Conservation (phyloP, 768 basidiomycete species). For the Crucibulum laeve region DNA sequence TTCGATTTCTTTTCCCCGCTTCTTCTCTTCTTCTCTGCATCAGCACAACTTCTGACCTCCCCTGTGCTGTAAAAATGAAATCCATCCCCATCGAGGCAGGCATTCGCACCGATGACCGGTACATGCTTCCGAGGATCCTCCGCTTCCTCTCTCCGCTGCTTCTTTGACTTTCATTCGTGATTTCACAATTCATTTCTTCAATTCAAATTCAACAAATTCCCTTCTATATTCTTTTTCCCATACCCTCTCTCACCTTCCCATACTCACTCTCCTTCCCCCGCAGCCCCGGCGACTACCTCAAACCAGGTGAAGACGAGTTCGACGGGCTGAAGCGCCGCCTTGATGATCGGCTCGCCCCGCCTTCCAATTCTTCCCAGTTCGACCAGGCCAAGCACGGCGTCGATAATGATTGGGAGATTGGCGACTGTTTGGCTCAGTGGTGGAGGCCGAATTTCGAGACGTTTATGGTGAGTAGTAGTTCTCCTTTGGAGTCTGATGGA, state of each 20-base stretch:
- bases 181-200: not conserved
- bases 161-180: not conserved
- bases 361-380: slow-evolving; percentile 64
- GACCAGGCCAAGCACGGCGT: slow-evolving; percentile 72
- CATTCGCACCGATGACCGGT: too few relatives aligned
- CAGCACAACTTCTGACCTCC: too few relatives aligned
- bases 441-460: slow-evolving; percentile 99
- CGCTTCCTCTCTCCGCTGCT: slow-evolving; percentile 2
- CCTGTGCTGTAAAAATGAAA: too few relatives aligned
- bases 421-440: slow-evolving; percentile 97
- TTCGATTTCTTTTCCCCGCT: not conserved
- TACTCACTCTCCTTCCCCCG: not conserved
- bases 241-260: slow-evolving; percentile 2
- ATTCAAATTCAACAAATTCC: not conserved
- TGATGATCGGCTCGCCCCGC: slow-evolving; percentile 85
- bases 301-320: slow-evolving; percentile 91
- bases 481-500: not conserved
- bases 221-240: slow-evolving; percentile 2
- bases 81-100: too few relatives aligned
- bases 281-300: slow-evolving; percentile 97
- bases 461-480: slow-evolving; percentile 74
- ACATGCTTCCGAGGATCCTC: too few relatives aligned
- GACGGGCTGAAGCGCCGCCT: slow-evolving; percentile 87
- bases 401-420: slow-evolving; percentile 93
- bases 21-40: not conserved